Evolutionary conservation across 2,329 filamentous ascomycete species (phyloP), one percentile per base, ranked within the genome.

Genomic region (Sporothrix sp.): DNA sequence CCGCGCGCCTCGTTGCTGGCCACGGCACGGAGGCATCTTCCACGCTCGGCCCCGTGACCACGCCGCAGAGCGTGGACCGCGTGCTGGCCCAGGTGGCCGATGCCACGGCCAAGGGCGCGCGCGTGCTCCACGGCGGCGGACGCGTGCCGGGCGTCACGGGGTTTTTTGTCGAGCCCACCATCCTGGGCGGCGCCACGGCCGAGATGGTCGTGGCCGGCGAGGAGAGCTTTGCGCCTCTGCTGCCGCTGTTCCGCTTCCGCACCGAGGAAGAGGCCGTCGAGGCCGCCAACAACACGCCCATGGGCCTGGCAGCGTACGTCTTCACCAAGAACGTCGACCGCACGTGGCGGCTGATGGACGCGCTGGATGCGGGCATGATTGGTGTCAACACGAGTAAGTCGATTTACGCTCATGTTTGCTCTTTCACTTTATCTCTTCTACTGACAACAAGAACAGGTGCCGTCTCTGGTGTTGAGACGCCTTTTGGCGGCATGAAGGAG

Each of bases 301-400:
- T 60, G 51, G 67, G 66, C 4, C 56, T 69, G 8, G 54, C 56
- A 2, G 58, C 59, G n/a, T 58, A 63, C 6, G 55, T 68, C 4
- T 65, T 61, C 42, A 60, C 62, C 1, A 56, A 59, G 45, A 50
- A 61, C 48, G 38, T 59, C 3, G 61, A 64, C 49, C 57, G 71
- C 14, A 61, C 66, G 5, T 66, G 60, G 54, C 61, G 71, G 38
- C 63, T 75, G 10, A 66, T 69, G 9, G 71, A 74, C 55, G 68
- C 65, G 3, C 63, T 84, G 47, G 76, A 84, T 56, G 76, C 81
- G 1, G 80, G 80, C 10, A 84, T 84, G 80, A 72, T 83, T 6
- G 79, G 56, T 3, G 42, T 58, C 27, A 54, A 52, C 27, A 38
- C 44, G 14, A 38, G 47, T 46, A 16, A 8, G 52, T 46, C 72